phyloP scores from a whole-genome alignment of 805 yeast genomes.

The Wickerhamiella bombiphila region DNA sequence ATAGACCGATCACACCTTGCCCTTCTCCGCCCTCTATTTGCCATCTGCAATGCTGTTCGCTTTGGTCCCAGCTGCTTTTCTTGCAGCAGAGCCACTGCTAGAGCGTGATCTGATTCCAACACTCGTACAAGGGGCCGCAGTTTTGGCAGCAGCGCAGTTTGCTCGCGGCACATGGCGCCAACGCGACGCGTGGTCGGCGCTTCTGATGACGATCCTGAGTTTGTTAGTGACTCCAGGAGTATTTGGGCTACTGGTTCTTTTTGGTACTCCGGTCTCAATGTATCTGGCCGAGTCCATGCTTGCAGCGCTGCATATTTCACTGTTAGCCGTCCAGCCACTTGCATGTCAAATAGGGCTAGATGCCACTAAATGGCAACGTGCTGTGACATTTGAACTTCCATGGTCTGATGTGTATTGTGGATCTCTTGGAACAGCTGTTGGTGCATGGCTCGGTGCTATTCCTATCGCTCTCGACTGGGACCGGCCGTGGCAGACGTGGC shows the following conservation, averaged over 20 bases:
- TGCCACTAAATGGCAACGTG: slow-evolving; percentile 30
- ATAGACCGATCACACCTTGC: not conserved
- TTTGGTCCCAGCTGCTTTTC: slow-evolving; percentile 9
- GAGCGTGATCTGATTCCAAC: slow-evolving; percentile 6
- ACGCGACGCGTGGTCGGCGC: slow-evolving; percentile 16
- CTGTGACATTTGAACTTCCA: slow-evolving; percentile 20
- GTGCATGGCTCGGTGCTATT: slow-evolving; percentile 85
- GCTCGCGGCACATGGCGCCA: slow-evolving; percentile 6
- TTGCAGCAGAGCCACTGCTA: slow-evolving; percentile 13
- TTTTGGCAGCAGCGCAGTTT: slow-evolving; percentile 5
- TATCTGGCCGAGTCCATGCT: slow-evolving; percentile 40
- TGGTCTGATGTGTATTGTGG: slow-evolving; percentile 25
- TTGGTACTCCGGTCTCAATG: slow-evolving; percentile 68
- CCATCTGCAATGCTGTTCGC: slow-evolving; percentile 16
- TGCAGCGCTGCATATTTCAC: slow-evolving; percentile 46
- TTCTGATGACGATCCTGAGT: slow-evolving; percentile 21
- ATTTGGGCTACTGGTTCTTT: slow-evolving; percentile 33
- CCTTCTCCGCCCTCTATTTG: too few relatives aligned
- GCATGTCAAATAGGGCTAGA: slow-evolving; percentile 40
- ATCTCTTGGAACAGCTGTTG: slow-evolving; percentile 35
- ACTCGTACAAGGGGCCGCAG: slow-evolving; percentile 4
- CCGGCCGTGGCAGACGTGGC: slow-evolving; percentile 94
- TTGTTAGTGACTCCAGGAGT: slow-evolving; percentile 21
- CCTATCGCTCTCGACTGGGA: slow-evolving; percentile 98
- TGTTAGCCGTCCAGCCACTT: slow-evolving; percentile 50